Evolutionary conservation across 176 grass and related monocot species (phyloP), one percentile per base, ranked within the genome.

Genomic region (Aegilops speltoides): DNA sequence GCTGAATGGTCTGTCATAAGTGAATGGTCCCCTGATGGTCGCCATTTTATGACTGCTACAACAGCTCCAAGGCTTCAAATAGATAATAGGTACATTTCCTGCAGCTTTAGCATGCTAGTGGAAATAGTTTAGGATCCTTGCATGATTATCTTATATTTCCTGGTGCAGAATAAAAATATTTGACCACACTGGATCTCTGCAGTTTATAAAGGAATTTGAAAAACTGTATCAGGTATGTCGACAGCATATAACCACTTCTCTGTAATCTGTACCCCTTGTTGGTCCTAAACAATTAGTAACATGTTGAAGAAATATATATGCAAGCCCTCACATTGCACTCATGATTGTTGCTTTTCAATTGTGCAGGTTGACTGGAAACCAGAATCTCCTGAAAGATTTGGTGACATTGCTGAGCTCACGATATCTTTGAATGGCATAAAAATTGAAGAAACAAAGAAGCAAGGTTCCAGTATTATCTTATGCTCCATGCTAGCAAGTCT

Each of bases 31-130:
- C 92, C 96, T 57, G 82, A 98, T 92, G 96, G 93, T 45, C 76
- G 50, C 23, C 91, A 98, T 83, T 98, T 98, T 91, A 91, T 98
- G 96, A 94, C 93, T 85, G 93, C 96, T 25, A 98, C 93, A 43
- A 96, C 96, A 68, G 96, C 96, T 79, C 96, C 96, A 46, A 96
- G 96, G 36, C 92, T 98, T 34, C 96, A 98, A 88, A 96, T 98
- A 76, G 93, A 96, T 48, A 96, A 96, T 68, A 85, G 93, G 93
- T 98, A 94, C 81, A 26, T 85, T 76, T 87, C 26, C 63, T 90
- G 29, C 50, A 66, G 32, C 73, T 85, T 81, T 65, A 61, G 20
- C 62, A 46, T 67, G 69, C 65, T 32, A 64, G 36, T 73, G 85
- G 26, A 87, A 68, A 67, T 76, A 16, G 23, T 72, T 87, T 82